Conservation (phyloP, 768 basidiomycete genomes). For the Hygrophorus russula region DNA sequence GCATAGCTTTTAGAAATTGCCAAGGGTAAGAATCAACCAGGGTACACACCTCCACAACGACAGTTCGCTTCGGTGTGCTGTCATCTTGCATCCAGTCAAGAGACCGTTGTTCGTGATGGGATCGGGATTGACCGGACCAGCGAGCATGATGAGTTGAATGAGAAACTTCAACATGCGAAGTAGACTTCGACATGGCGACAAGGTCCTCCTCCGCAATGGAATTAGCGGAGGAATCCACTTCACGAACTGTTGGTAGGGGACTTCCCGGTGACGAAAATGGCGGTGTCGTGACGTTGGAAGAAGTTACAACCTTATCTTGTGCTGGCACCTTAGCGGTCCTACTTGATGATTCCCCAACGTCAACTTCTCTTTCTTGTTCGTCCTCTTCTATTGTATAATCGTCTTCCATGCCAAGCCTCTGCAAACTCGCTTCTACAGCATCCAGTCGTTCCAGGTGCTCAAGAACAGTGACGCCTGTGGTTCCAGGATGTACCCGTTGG, state of each 20-base stretch:
- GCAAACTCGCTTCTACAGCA: constrained; percentile 68
- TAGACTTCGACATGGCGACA: constrained; percentile 65
- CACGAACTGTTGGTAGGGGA: constrained; percentile 46
- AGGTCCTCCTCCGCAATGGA: constrained; percentile 63
- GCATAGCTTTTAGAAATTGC: neutral
- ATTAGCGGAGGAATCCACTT: constrained; percentile 39
- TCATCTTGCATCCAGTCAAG: constrained; percentile 36
- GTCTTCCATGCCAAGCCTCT: constrained; percentile 51
- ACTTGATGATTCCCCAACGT: constrained; percentile 44
- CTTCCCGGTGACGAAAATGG: constrained; percentile 50
- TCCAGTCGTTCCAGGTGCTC: constrained; percentile 82
- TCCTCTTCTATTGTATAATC: constrained; percentile 28
- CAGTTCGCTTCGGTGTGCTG: constrained; percentile 36
- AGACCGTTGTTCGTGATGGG: constrained; percentile 14
- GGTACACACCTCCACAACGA: constrained; percentile 58
- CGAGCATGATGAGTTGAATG: constrained; percentile 19
- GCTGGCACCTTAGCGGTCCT: constrained; percentile 5
- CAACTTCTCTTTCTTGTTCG: constrained; percentile 43
- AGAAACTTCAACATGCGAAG: constrained; percentile 54
- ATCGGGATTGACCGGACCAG: constrained; percentile 21
- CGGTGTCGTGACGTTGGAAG: constrained; percentile 26
- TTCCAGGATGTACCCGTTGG: constrained; percentile 73
- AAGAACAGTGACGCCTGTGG: constrained; percentile 76
- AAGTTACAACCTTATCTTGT: constrained; percentile 11
- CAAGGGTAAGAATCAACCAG: neutral